Conservation (phyloP, 164 flowering plant genomes). For the Echeveria elegans region DNA sequence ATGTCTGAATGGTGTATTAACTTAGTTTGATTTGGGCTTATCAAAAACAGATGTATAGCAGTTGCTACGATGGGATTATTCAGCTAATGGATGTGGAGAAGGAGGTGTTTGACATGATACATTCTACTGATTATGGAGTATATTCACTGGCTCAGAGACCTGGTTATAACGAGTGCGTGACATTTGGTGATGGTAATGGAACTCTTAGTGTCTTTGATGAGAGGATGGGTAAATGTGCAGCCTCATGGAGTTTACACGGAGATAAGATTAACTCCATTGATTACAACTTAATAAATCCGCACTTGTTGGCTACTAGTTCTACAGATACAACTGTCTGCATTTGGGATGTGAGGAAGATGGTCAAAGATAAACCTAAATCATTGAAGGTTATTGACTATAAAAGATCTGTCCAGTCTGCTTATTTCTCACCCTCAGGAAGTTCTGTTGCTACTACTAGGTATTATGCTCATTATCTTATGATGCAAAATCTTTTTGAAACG, state of each 20-base stretch:
- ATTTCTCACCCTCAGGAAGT: conserved; percentile 83
- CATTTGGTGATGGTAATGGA: conserved; percentile 66
- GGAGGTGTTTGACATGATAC: conserved; percentile 53
- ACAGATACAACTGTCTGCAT: conserved; percentile 75
- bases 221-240: conserved; percentile 37
- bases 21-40: neutral
- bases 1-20: too few species aligned
- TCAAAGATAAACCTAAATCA: conserved; percentile 20
- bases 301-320: conserved; percentile 82
- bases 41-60: conserved; percentile 48
- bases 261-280: conserved; percentile 72
- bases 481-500: neutral
- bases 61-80: conserved; percentile 67
- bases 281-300: conserved; percentile 43
- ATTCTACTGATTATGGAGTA: conserved; percentile 39
- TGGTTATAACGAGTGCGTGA: conserved; percentile 35
- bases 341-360: conserved; percentile 76
- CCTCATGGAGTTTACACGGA: conserved; percentile 45
- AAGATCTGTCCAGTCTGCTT: conserved; percentile 74
- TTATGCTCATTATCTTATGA: conserved; percentile 1
- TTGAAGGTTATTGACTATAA: conserved; percentile 36
- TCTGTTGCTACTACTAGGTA: conserved; percentile 83
- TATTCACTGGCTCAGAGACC: conserved; percentile 51
- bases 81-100: conserved; percentile 74
- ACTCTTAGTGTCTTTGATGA: conserved; percentile 50